Evolutionary conservation across 1,139 yeast species (phyloP), one percentile per base, ranked within the genome.

Genomic region (Suhomyces chickasaworum): DNA sequence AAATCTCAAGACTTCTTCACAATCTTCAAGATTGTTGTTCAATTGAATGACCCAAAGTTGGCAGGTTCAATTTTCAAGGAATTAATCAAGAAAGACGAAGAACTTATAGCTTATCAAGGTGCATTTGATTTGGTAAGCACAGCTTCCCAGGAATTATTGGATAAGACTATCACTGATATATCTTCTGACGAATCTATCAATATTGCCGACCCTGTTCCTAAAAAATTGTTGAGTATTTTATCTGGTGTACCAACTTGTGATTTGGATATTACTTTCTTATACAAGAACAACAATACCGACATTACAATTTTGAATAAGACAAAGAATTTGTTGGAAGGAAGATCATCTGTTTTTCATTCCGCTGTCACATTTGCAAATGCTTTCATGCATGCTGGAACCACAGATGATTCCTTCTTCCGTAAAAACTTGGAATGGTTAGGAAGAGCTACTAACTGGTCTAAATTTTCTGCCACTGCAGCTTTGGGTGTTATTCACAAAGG

Each of bases 401-500:
- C 98, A 18, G 95, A 90, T 58, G 98, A 93, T 65, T 83, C 93
- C 1, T 93, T 93, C 61, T 88, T 93, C 68, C 80, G 97, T 65
- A 81, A 87, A 42, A 93, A 93, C 62, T 75, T 91, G 57, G 97
- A 93, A 60, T 95, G 98, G 98, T 77, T 93, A 55, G 96, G 96
- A 32, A 89, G 90, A 69, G 98, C 99, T 10, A 86, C 95, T 42
- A 91, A 91, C 68, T 93, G 99, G 99, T 91, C 97, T 7, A 93
- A 93, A 64, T 93, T 93, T 64, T 84, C 96, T 0, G 98, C 99
- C 6, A 93, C 99, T 25, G 99, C 99, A 16, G 97, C 98, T 12
- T 75, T 95, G 50, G 99, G 99, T 64, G 99, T 93, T 29, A 91
- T 93, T 57, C 99, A 93, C 63, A 89, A 87, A 61, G 99, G 99